phyloP scores from a whole-genome alignment of 108 stramenopile genomes.

The Nitzschia sp. region DNA sequence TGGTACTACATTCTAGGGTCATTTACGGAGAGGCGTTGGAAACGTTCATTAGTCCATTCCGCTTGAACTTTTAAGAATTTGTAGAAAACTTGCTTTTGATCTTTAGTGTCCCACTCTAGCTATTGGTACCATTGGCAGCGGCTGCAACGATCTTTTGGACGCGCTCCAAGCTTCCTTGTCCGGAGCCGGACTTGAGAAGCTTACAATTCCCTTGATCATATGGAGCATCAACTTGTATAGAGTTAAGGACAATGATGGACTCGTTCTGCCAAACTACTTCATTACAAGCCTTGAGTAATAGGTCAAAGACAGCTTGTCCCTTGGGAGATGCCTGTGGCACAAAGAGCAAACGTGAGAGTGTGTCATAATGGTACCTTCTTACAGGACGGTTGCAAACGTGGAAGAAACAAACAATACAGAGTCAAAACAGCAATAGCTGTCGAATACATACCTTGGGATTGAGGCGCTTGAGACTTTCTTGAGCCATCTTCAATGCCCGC shows the following conservation, averaged over 20 bases:
- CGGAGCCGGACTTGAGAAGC: conserved; percentile 50
- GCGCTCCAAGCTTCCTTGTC: conserved; percentile 71
- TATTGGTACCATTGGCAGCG: conserved; percentile 13
- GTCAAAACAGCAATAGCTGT: not conserved
- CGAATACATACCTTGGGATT: conserved; percentile 68
- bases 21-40: too few relatives aligned
- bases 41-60: too few relatives aligned
- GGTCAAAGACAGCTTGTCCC: conserved; percentile 81
- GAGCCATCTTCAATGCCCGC: conserved; percentile 65
- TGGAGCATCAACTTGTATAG: conserved; percentile 79
- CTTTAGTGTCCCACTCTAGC: not conserved
- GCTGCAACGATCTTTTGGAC: conserved; percentile 80
- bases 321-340: conserved; percentile 54
- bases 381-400: not conserved
- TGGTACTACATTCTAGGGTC: too few relatives aligned
- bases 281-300: conserved; percentile 78
- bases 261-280: conserved; percentile 62
- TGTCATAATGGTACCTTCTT: not conserved
- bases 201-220: conserved; percentile 67
- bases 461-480: conserved; percentile 74
- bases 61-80: too few relatives aligned
- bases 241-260: conserved; percentile 64
- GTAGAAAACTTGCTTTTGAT: too few relatives aligned
- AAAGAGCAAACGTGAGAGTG: conserved; percentile 3
- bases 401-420: not conserved